A percentile compares a stretch with the other conserved stretches of the same genome.
phyloP scores from a whole-genome alignment of 352 stramenopile genomes.

The Pythium plurisporium region DNA sequence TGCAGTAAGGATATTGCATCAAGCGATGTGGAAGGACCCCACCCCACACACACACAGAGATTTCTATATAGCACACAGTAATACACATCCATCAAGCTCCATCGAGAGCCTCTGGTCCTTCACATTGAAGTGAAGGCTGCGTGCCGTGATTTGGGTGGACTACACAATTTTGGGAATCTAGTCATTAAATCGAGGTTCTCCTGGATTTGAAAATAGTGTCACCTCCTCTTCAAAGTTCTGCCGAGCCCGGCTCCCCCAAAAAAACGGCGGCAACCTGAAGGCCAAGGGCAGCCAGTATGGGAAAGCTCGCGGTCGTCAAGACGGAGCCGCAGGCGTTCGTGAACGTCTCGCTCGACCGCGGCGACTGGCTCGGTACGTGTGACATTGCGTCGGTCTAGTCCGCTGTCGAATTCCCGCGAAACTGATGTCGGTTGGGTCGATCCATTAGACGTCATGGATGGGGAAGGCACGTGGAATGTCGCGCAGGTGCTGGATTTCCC shows the following conservation, averaged over 20 bases:
- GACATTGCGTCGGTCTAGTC: not conserved
- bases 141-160: too few relatives aligned
- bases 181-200: too few relatives aligned
- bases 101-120: too few relatives aligned
- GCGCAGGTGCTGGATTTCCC: constrained; percentile 22
- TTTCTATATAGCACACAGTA: too few relatives aligned
- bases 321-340: not conserved
- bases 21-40: not conserved
- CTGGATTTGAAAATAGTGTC: not conserved
- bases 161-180: too few relatives aligned
- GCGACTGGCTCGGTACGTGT: constrained; percentile 44
- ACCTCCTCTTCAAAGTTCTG: too few relatives aligned
- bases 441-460: constrained; percentile 50
- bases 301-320: not conserved
- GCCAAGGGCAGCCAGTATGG: not conserved
- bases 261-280: not conserved
- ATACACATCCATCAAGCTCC: too few relatives aligned
- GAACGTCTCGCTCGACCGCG: constrained; percentile 11
- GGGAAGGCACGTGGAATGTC: constrained; percentile 65
- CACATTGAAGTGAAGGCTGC: too few relatives aligned
- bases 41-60: too few relatives aligned
- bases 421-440: not conserved
- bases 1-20: constrained; percentile 33
- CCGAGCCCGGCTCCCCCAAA: not conserved
- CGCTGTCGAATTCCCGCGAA: not conserved